Conservation (phyloP, 306 rosid genomes). For the Cicer arietinum region DNA sequence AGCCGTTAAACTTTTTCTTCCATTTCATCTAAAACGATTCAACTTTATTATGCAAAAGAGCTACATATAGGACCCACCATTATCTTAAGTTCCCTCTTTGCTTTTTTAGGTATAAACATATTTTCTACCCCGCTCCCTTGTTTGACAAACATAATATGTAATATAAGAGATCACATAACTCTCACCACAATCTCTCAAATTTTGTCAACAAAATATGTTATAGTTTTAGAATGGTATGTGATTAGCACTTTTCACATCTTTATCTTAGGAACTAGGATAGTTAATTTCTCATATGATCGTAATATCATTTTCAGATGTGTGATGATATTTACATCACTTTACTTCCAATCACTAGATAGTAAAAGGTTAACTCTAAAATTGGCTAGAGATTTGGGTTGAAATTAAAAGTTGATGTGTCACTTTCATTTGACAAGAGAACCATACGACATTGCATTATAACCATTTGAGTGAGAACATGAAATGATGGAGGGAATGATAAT, state of each 20-base stretch:
- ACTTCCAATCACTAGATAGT: conserved; percentile 37
- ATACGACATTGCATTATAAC: conserved; percentile 46
- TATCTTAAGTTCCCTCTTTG: conserved; percentile 46
- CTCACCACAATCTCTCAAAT: not conserved
- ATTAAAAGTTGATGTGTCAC: conserved; percentile 43
- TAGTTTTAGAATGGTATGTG: conserved; percentile 1
- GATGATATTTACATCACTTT: conserved; percentile 44
- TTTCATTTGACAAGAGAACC: conserved; percentile 41
- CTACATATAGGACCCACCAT: conserved; percentile 63
- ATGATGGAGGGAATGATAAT: conserved; percentile 44
- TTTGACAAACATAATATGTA: conserved; percentile 43
- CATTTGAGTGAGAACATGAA: conserved; percentile 47
- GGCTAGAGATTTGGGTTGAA: conserved; percentile 50
- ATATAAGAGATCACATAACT: conserved; percentile 16
- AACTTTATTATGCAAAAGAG: conserved; percentile 45
- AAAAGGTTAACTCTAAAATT: conserved; percentile 39
- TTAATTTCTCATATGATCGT: conserved; percentile 30
- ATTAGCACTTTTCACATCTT: conserved; percentile 23
- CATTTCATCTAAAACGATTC: conserved; percentile 41
- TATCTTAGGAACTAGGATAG: not conserved
- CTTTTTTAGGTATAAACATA: conserved; percentile 8
- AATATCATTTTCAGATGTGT: conserved; percentile 47
- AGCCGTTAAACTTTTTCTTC: conserved; percentile 47
- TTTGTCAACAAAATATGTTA: not conserved
- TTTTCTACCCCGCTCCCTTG: conserved; percentile 40